Evolutionary conservation across 306 rosid species (phyloP).

Genomic region (Dryas octopetala): DNA sequence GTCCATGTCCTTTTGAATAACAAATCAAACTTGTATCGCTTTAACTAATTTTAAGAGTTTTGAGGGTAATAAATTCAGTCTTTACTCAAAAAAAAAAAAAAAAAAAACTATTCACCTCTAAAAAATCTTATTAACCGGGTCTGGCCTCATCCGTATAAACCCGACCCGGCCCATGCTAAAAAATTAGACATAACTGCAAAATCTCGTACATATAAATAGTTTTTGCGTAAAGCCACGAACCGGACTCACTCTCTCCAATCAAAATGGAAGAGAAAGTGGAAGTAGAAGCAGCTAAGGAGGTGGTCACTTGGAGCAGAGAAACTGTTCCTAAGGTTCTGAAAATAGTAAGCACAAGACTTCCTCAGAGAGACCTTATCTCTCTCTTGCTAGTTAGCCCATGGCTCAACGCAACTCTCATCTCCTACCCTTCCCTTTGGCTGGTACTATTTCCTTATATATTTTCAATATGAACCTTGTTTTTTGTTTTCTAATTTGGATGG

Average conservation of each 20-base stretch:
- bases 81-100: too few species aligned
- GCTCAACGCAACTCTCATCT: conserved; percentile 53
- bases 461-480: background rate
- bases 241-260: background rate
- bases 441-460: conserved; percentile 20
- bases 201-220: too few species aligned
- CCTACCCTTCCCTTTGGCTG: conserved; percentile 62
- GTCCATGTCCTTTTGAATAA: too few species aligned
- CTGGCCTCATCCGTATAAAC: too few species aligned
- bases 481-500: background rate
- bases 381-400: conserved; percentile 65
- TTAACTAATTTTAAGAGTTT: too few species aligned
- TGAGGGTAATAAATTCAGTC: too few species aligned
- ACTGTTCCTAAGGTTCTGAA: conserved; percentile 59
- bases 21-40: too few species aligned
- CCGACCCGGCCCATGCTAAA: too few species aligned
- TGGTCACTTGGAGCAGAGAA: conserved; percentile 57
- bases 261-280: conserved; percentile 38
- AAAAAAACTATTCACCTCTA: too few species aligned
- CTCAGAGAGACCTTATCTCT: conserved; percentile 57
- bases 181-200: background rate
- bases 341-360: conserved; percentile 50
- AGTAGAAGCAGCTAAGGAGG: conserved; percentile 23
- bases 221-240: background rate
- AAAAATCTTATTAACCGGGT: too few species aligned